phyloP scores from a whole-genome alignment of 768 basidiomycete species.

The Rhodocollybia butyracea region DNA sequence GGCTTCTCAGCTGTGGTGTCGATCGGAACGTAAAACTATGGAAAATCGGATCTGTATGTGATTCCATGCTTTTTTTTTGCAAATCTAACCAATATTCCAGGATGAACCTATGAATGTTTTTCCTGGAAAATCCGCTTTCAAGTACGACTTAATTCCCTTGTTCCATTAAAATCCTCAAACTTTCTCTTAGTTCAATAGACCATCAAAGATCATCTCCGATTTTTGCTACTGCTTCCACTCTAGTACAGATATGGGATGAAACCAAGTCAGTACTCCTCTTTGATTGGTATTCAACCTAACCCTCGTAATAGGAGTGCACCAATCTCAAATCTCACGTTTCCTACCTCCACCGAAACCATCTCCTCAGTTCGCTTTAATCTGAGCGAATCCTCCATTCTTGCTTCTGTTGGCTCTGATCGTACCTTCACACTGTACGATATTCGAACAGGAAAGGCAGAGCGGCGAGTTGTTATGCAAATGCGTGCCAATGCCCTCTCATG shows the following conservation, averaged over 20 bases:
- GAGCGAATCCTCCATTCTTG: conserved; percentile 92
- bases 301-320: conserved; percentile 62
- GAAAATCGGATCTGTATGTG: conserved; percentile 44
- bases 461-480: conserved; percentile 92
- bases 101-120: conserved; percentile 72
- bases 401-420: conserved; percentile 90
- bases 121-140: conserved; percentile 85
- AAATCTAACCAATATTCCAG: conserved; percentile 11
- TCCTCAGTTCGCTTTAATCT: conserved; percentile 89
- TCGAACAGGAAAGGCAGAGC: conserved; percentile 93
- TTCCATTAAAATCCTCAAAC: not conserved
- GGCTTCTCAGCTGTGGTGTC: conserved; percentile 75
- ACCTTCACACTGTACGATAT: conserved; percentile 97
- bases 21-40: conserved; percentile 85
- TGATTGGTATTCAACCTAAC: not conserved
- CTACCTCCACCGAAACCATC: conserved; percentile 85
- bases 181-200: conserved; percentile 71
- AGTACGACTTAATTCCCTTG: conserved; percentile 46
- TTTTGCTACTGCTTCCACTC: conserved; percentile 91
- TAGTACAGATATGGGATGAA: conserved; percentile 98
- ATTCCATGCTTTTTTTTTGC: not conserved
- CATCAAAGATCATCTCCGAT: conserved; percentile 87
- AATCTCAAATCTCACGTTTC: conserved; percentile 83
- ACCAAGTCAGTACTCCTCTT: conserved; percentile 61
- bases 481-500: conserved; percentile 86